Evolutionary conservation across 176 grass and related monocot species (phyloP).

Genomic region (Hordeum marinum): DNA sequence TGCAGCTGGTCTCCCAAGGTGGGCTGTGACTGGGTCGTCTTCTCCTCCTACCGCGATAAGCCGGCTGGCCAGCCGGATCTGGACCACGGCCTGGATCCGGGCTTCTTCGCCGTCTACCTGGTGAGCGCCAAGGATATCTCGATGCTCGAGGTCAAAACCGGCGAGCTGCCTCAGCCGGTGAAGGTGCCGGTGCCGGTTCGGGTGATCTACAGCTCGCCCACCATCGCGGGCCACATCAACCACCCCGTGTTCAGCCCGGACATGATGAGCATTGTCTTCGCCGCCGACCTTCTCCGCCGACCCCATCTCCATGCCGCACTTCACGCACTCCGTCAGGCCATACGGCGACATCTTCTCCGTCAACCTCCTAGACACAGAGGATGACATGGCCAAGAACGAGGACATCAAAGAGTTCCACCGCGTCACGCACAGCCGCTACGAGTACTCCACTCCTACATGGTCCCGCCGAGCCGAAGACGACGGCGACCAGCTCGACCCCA

Average conservation of each 20-base stretch:
- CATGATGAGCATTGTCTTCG: slow-evolving; percentile 24
- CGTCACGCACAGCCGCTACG: slow-evolving; percentile 32
- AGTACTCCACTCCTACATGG: slow-evolving; percentile 33
- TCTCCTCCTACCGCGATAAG: slow-evolving; percentile 29
- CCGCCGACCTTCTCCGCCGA: slow-evolving; percentile 38
- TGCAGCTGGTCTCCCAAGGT: slow-evolving; percentile 31
- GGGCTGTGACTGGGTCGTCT: slow-evolving; percentile 35
- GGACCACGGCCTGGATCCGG: not conserved
- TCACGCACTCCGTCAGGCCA: slow-evolving; percentile 29
- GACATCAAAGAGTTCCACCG: slow-evolving; percentile 1
- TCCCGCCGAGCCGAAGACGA: not conserved
- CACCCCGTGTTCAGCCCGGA: slow-evolving; percentile 49
- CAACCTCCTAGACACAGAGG: not conserved
- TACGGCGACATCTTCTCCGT: slow-evolving; percentile 30
- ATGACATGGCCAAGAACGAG: slow-evolving; percentile 1
- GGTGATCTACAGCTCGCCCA: slow-evolving; percentile 8
- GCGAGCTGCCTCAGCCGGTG: no score
- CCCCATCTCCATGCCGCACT: slow-evolving; percentile 37
- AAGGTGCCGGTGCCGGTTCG: not conserved
- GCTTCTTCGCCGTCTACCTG: slow-evolving; percentile 29
- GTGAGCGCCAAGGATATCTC: not conserved
- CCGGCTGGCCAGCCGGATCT: no score
- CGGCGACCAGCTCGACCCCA: slow-evolving; percentile 22
- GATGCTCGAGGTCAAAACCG: no score
- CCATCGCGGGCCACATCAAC: slow-evolving; percentile 34